These are phyloP conservation scores for Alternaria triticimaculans DNA, from an alignment of 2,329 filamentous ascomycete species.

Conservation along the genomic window DNA sequence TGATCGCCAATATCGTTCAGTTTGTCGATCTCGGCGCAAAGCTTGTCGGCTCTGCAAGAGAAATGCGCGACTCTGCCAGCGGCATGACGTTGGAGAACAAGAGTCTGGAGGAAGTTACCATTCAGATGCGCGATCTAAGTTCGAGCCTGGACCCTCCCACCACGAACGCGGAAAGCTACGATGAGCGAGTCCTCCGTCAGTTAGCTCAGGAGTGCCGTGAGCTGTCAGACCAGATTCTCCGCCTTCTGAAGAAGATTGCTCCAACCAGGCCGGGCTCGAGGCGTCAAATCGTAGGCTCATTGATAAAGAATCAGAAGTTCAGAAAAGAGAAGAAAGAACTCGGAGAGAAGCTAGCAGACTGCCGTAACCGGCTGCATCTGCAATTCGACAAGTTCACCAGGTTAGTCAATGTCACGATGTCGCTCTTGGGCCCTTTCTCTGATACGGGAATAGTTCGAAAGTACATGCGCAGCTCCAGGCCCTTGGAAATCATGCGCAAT, in stretches of 20 bases:
- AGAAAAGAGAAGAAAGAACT: neutral
- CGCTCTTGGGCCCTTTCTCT: neutral
- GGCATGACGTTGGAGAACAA: neutral
- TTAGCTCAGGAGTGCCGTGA: neutral
- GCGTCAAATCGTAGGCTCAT: no score
- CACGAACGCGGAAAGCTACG: accelerated
- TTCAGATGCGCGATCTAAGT: neutral
- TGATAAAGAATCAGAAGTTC: no score
- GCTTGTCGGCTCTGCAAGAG: neutral
- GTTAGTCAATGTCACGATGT: accelerated
- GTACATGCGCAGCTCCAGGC: neutral
- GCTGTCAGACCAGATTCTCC: neutral
- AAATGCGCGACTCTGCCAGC: neutral
- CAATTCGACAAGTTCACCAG: neutral
- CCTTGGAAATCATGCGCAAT: neutral
- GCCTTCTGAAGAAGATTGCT: neutral
- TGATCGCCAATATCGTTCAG: neutral
- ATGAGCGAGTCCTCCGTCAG: accelerated
- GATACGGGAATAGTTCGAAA: neutral
- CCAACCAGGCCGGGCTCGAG: no score
- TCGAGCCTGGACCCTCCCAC: accelerated
- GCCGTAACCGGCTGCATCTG: neutral
- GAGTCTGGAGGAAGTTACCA: neutral
- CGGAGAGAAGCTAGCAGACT: accelerated
- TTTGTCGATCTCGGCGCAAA: neutral